Conservation (phyloP, 805 yeast species). For the Wickerhamomyces hampshirensis region DNA sequence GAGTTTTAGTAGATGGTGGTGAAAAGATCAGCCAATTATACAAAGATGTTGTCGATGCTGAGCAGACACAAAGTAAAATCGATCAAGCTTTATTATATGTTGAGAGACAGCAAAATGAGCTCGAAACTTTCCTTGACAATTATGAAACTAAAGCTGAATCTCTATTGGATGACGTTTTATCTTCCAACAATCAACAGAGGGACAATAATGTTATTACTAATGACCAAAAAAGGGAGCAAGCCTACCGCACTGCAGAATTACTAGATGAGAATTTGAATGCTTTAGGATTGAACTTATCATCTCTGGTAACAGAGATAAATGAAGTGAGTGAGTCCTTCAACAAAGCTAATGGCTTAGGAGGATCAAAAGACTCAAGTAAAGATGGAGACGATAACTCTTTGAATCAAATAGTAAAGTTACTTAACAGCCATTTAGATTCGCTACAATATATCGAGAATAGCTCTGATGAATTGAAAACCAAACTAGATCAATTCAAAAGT, state of each 20-base stretch:
- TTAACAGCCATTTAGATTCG: constrained; percentile 87
- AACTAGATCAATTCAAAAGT: constrained; percentile 39
- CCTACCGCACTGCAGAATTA: constrained; percentile 81
- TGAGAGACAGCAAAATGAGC: constrained; percentile 87
- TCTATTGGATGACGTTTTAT: constrained; percentile 31
- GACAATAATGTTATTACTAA: constrained; percentile 41
- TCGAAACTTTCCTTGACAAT: constrained; percentile 74
- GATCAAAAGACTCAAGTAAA: constrained; percentile 27
- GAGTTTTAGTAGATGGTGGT: constrained; percentile 75
- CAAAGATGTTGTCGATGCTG: constrained; percentile 75
- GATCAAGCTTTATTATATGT: constrained; percentile 85
- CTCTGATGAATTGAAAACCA: constrained; percentile 62
- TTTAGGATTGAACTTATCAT: constrained; percentile 69
- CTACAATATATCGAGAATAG: constrained; percentile 80
- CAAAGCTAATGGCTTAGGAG: constrained; percentile 44
- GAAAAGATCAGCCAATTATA: constrained; percentile 76
- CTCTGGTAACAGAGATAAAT: constrained; percentile 77
- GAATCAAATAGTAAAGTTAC: constrained; percentile 70
- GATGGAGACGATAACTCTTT: constrained; percentile 42
- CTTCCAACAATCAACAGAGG: constrained; percentile 26
- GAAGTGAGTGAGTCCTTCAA: constrained; percentile 77
- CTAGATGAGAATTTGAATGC: constrained; percentile 76
- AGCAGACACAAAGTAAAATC: constrained; percentile 75
- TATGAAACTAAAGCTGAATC: constrained; percentile 53
- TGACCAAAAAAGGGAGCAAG: constrained; percentile 85